Percentiles rank a stretch among this genome's conserved stretches.
phyloP scores from a whole-genome alignment of 2,329 filamentous ascomycete species.

The Aspergillus persii region DNA sequence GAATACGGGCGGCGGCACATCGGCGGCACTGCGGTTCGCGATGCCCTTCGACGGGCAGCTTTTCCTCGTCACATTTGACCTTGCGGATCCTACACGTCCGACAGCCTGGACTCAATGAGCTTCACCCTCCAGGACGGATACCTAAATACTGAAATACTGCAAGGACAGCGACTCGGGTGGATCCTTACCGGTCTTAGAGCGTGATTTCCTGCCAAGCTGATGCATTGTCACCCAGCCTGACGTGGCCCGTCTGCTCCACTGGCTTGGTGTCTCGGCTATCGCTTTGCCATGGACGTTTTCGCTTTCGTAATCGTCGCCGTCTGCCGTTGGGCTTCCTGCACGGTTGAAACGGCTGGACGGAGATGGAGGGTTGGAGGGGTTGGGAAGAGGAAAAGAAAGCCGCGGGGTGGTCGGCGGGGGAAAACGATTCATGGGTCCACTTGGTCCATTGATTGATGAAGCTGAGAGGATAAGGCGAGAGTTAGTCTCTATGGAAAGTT shows the following conservation, averaged over 20 bases:
- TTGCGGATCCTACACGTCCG: conserved; percentile 31
- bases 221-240: conserved; percentile 15
- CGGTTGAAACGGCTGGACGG: not conserved
- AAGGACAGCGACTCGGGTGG: not conserved
- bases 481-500: too few species aligned
- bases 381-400: not conserved
- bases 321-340: not conserved
- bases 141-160: not conserved
- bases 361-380: not conserved
- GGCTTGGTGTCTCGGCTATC: not conserved
- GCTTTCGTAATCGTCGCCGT: not conserved
- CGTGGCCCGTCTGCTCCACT: conserved; percentile 1
- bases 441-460: not conserved
- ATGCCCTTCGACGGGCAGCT: conserved; percentile 14
- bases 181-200: conserved; percentile 27
- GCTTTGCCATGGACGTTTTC: not conserved
- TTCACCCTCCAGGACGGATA: not conserved
- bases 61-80: conserved; percentile 32
- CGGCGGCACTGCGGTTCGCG: conserved; percentile 25
- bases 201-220: conserved; percentile 20
- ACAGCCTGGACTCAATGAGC: conserved; percentile 19
- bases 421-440: not conserved
- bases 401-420: not conserved
- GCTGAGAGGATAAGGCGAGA: too few species aligned
- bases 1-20: conserved; percentile 21